Base-by-base conservation (phyloP, 1,139 yeast genomes). In the Geotrichum macrosporum region DNA sequence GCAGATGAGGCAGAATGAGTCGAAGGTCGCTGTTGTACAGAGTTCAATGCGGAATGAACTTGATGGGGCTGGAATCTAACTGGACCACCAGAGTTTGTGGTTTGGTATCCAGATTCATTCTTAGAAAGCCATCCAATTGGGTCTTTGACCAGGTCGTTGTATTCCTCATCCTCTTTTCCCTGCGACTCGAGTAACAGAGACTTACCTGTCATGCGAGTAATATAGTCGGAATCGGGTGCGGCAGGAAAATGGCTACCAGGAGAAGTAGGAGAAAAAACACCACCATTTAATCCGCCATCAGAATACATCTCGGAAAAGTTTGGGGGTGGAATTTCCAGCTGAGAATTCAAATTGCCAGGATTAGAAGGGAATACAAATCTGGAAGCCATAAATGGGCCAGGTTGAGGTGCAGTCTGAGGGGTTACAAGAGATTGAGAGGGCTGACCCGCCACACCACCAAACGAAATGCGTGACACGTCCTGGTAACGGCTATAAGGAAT, bases 181-280 rank as follows among this genome's bases (percentile, higher is more conserved):
- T 60, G 60, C 13, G 65, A 60, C 47, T 63, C 67, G 24, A 63
- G 47, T 35, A 63, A 43, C 27, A 63, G 50, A 12, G 64, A 59
- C 37, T 64, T 61, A 8, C 67, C 67, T 22, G 62, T 44, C 47
- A 45, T 44, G 18, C 52, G 44, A 10, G 52, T 47, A 5, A 24
- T 33, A 30, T 22, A 37, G 19, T 46, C 50, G 9, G 44, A 21
- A 12, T 47, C 51, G 5, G 43, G 27, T n/a, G 53, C 48, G n/a
- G 51, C 47, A 4, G 63, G 60, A 48, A 59, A 61, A 35, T 55
- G 41, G 18, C 58, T 46, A 30, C 61, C 53, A 4, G 65, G 63
- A 20, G 64, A 55, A 9, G 64, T 54, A 2, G 66, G 63, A n/a
- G 60, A 54, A 43, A 60, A 58, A 32, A 59, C 47, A 15, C 51